Evolutionary conservation across 1,139 yeast genomes (phyloP), one percentile per base, ranked within the genome.

Genomic region (Suhomyces bolitotheri): DNA sequence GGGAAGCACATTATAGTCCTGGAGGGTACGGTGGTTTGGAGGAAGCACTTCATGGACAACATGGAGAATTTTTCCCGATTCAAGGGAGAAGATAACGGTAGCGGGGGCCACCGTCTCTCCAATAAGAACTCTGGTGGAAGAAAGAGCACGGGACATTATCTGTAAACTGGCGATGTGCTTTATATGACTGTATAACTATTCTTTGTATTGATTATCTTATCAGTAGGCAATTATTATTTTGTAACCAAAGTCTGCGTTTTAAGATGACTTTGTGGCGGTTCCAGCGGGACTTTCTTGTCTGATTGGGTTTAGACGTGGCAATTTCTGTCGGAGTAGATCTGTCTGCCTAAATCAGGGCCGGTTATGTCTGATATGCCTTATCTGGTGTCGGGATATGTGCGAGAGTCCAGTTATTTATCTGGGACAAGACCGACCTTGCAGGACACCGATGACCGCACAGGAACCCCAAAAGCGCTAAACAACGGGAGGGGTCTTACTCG

Each of bases 91-190:
- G 25, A 83, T 67, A 19, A 87, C 63, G 4, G 95, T 84, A 20
- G 94, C 95, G 1, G 86, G 78, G 2, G 52, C 56, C n/a, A 11
- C 7, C 1, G 25, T 9, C 5, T 13, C 25, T 2, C 69, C 73
- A 8, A 84, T 43, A 20, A 85, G 75, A 7, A 84, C 94, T n/a
- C 69, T 66, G 10, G 66, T 58, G 2, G 95, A 86, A 0, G 86
- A 64, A 26, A 87, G 64, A 4, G 92, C 90, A 45, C 72, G 66
- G 16, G 82, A 72, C 83, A 79, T 78, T 32, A 21, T 15, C 8
- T 17, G 20, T 17, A 8, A 8, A 17, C 6, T 8, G 21, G 9
- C n/a, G n/a, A n/a, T n/a, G n/a, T n/a, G n/a, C n/a, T n/a, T n/a
- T n/a, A n/a, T n/a, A n/a, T n/a, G n/a, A n/a, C n/a, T n/a, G n/a